A percentile compares a stretch with the other conserved stretches of the same genome.
phyloP scores from a whole-genome alignment of 257 asterid species.

The Fraxinus anomala region DNA sequence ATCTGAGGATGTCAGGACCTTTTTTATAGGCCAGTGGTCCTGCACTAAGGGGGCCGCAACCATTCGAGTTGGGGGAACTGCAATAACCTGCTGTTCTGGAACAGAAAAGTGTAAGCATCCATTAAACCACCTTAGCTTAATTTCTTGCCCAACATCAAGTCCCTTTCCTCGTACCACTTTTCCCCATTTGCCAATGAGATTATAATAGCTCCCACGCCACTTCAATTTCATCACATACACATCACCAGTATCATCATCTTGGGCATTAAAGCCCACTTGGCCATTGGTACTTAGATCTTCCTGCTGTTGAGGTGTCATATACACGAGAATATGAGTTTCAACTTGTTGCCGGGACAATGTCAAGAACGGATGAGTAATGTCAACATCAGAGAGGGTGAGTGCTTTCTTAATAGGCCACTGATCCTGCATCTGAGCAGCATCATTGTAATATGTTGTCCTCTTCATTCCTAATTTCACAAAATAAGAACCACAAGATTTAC shows the following conservation, averaged over 20 bases:
- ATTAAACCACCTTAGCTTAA: constrained; percentile 65
- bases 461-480: constrained; percentile 47
- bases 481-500: constrained; percentile 11
- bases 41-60: constrained; percentile 49
- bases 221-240: constrained; percentile 65
- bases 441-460: constrained; percentile 52
- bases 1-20: constrained; percentile 71
- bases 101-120: constrained; percentile 80
- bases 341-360: constrained; percentile 84
- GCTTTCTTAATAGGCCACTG: constrained; percentile 78
- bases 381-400: constrained; percentile 75
- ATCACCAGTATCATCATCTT: constrained; percentile 77
- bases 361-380: constrained; percentile 78
- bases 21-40: constrained; percentile 80
- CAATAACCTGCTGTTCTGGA: constrained; percentile 63
- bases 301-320: constrained; percentile 68
- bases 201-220: constrained; percentile 84
- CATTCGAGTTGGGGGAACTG: constrained; percentile 51
- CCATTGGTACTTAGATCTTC: constrained; percentile 59
- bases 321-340: constrained; percentile 60
- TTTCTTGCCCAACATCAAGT: constrained; percentile 80
- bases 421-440: constrained; percentile 54
- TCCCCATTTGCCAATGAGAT: constrained; percentile 84
- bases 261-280: constrained; percentile 66
- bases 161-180: constrained; percentile 73